Base-by-base conservation (phyloP, 164 flowering plant genomes). In the Stephania japonica region DNA sequence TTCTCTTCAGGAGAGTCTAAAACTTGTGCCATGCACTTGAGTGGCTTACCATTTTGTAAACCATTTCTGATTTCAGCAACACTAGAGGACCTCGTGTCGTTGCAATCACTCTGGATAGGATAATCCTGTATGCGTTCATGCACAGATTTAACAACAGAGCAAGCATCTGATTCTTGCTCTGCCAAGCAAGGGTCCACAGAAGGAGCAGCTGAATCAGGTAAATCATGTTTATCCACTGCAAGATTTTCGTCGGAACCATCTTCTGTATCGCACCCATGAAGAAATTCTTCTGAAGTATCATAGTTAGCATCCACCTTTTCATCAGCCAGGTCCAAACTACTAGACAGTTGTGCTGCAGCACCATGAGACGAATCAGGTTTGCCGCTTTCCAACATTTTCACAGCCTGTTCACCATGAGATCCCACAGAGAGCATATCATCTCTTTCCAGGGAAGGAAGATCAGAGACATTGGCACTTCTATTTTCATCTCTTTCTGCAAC, bases 1-100 rank as follows among this genome's bases (percentile, higher is more conserved):
- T 70, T 77, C 65, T 79, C 82, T 49, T 75, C 73, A 47, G 75
- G 80, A 68, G 9, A 47, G 76, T 72, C 80, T 26, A n/a, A 67
- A 26, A 47, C 38, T 14, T 75, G 32, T 67, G 62, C 59, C 68
- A 61, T 61, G 44, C 10, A 49, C 43, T 72, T 81, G 12, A 65
- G 12, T 49, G 75, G 67, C 8, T 42, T 72, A 62, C 64, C 76
- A 75, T 77, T 44, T 11, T 65, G 32, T 32, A 74, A 43, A 71
- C 38, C 43, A 72, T 59, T 78, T 70, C 71, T 74, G 62, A 41
- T 64, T 77, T 77, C 75, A 32, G 67, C 67, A 75, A 42, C 76
- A 26, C 50, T 70, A 67, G n/a, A 77, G 72, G 77, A 78, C 61
- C 76, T 61, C 16, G 25, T 59, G 70, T 23, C 72, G 56, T 73